These are phyloP conservation scores for Pseudocercospora crystallina DNA, from an alignment of 2,329 filamentous ascomycete genomes.

Conservation along the genomic window DNA sequence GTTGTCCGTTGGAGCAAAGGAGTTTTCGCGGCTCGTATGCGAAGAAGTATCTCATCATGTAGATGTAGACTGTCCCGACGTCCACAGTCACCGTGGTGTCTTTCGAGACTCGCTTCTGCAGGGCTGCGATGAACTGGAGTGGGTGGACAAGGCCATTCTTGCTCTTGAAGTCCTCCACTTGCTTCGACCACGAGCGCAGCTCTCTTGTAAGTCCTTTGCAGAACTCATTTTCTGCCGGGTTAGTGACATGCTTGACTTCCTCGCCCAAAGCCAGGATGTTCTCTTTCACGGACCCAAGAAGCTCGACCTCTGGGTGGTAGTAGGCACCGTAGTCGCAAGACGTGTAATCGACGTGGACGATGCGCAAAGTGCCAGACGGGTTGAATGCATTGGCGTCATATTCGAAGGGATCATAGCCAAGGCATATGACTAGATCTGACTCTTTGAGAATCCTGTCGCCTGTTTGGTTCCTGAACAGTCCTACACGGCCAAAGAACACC, in stretches of 20 bases:
- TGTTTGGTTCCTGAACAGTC: conserved; percentile 51
- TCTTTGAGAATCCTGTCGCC: conserved; percentile 47
- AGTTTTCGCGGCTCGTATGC: conserved; percentile 47
- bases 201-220: conserved; percentile 38
- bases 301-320: conserved; percentile 45
- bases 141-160: conserved; percentile 44
- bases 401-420: conserved; percentile 50
- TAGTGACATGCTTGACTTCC: conserved; percentile 34
- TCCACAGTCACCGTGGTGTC: conserved; percentile 47
- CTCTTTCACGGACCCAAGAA: conserved; percentile 45
- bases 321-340: conserved; percentile 42
- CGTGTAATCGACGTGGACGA: conserved; percentile 48
- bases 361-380: conserved; percentile 36
- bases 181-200: conserved; percentile 38
- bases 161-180: conserved; percentile 22
- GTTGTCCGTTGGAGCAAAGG: conserved; percentile 51
- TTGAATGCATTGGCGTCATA: conserved; percentile 52
- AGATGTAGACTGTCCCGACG: conserved; percentile 53
- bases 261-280: conserved; percentile 42
- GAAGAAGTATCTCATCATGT: conserved; percentile 49
- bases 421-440: conserved; percentile 46
- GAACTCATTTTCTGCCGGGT: conserved; percentile 39
- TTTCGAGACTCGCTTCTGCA: conserved; percentile 43
- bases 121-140: conserved; percentile 46
- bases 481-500: conserved; percentile 50